Evolutionary conservation across 2,329 filamentous ascomycete species (phyloP).

Genomic region (Fusarium aywerte): DNA sequence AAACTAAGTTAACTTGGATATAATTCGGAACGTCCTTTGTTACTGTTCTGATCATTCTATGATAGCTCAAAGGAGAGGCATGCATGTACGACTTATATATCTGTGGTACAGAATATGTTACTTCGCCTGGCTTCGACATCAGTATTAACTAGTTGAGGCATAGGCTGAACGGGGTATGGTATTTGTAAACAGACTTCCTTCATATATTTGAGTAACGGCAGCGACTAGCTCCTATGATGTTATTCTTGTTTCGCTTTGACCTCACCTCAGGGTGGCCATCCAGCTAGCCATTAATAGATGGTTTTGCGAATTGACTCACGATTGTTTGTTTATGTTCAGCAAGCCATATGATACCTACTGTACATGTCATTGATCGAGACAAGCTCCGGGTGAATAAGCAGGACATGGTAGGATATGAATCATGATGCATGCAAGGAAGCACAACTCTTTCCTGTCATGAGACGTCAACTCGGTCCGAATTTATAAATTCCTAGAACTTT

Average conservation of each 20-base stretch:
- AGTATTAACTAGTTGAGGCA: background rate
- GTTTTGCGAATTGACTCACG: background rate
- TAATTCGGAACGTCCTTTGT: background rate
- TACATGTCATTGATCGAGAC: background rate
- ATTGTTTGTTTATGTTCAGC: background rate
- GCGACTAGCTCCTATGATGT: background rate
- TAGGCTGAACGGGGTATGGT: background rate
- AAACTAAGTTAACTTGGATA: background rate
- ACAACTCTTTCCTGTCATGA: background rate
- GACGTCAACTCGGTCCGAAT: background rate
- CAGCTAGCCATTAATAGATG: background rate
- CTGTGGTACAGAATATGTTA: background rate
- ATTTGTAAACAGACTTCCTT: background rate
- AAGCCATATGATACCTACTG: background rate
- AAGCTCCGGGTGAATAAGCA: background rate
- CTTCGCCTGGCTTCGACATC: too few species aligned
- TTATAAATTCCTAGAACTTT: background rate
- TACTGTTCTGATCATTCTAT: background rate
- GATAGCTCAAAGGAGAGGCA: background rate
- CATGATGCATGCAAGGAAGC: constrained; percentile 2
- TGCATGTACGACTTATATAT: background rate
- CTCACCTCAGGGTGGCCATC: background rate
- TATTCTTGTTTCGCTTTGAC: background rate
- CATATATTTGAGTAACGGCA: background rate
- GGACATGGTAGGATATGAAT: background rate